phyloP scores from a whole-genome alignment of 768 basidiomycete genomes.

The Lactifluus piperatus region DNA sequence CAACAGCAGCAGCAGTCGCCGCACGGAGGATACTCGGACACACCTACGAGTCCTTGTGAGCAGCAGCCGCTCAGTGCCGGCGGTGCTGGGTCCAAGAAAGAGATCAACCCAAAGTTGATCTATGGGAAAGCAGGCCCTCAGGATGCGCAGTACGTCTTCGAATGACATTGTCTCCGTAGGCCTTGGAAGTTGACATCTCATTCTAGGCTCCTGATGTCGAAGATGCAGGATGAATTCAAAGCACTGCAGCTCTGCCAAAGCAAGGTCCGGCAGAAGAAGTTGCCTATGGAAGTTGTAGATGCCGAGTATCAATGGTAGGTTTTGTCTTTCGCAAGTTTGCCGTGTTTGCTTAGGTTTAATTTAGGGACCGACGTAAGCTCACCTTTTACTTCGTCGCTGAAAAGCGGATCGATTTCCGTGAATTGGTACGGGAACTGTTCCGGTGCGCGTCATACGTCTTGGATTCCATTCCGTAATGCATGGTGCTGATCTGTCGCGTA shows the following conservation, averaged over 20 bases:
- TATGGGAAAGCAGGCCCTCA: conserved; percentile 78
- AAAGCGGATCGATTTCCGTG: conserved; percentile 92
- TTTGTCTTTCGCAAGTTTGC: neutral
- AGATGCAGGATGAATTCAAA: conserved; percentile 86
- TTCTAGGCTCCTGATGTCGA: conserved; percentile 61
- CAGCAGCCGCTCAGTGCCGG: conserved; percentile 15
- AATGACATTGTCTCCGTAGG: neutral
- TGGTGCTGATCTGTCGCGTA: conserved; percentile 23
- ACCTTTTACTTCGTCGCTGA: conserved; percentile 98
- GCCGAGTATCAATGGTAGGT: conserved; percentile 96
- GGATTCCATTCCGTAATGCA: neutral
- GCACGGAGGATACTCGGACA: conserved; percentile 34
- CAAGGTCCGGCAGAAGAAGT: conserved; percentile 87
- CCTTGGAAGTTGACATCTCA: conserved; percentile 2
- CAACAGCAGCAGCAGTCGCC: conserved; percentile 41
- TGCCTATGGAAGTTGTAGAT: conserved; percentile 98
- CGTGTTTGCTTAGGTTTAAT: neutral
- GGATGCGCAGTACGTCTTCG: conserved; percentile 66
- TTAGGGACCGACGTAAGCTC: conserved; percentile 93
- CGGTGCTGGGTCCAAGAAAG: conserved; percentile 56
- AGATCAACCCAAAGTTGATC: conserved; percentile 95
- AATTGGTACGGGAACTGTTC: conserved; percentile 92
- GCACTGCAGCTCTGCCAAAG: conserved; percentile 85
- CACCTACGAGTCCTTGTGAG: conserved; percentile 43
- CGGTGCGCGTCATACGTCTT: conserved; percentile 39